These are phyloP conservation scores for Tetrastigma voinierianum DNA, from an alignment of 164 flowering plant species.

Conservation along the genomic window DNA sequence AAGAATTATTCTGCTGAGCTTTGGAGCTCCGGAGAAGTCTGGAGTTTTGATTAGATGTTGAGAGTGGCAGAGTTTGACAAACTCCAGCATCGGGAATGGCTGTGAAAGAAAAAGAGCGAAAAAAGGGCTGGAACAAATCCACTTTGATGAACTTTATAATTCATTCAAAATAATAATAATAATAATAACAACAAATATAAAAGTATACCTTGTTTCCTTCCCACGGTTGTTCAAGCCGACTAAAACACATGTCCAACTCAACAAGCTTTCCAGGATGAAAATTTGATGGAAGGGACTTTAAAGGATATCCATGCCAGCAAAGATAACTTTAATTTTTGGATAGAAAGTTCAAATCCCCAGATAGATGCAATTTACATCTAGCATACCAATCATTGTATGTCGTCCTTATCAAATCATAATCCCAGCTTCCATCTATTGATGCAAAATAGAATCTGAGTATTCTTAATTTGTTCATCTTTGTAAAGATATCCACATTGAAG, in stretches of 20 bases:
- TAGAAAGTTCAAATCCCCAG: constrained; percentile 2
- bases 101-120: neutral
- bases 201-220: constrained; percentile 3
- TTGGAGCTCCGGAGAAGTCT: constrained; percentile 12
- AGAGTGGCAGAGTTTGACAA: constrained; percentile 22
- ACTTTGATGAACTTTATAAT: neutral
- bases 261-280: constrained; percentile 6
- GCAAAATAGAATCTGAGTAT: neutral
- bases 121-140: neutral
- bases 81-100: constrained; percentile 5
- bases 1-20: constrained; percentile 20
- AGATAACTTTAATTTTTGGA: constrained; percentile 12
- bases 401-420: too few relatives aligned
- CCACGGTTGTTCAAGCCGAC: constrained; percentile 19
- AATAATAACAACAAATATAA: too few relatives aligned
- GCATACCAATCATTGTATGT: too few relatives aligned
- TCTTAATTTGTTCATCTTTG: constrained; percentile 15
- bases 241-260: constrained; percentile 14
- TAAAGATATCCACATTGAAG: neutral
- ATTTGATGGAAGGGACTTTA: constrained; percentile 12
- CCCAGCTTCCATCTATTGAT: too few relatives aligned
- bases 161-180: neutral
- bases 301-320: constrained; percentile 18
- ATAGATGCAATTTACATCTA: neutral
- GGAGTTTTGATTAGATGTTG: constrained; percentile 10